These are phyloP conservation scores for Suhomyces kilbournensis DNA, from an alignment of 805 yeast species.

Conservation along the genomic window DNA sequence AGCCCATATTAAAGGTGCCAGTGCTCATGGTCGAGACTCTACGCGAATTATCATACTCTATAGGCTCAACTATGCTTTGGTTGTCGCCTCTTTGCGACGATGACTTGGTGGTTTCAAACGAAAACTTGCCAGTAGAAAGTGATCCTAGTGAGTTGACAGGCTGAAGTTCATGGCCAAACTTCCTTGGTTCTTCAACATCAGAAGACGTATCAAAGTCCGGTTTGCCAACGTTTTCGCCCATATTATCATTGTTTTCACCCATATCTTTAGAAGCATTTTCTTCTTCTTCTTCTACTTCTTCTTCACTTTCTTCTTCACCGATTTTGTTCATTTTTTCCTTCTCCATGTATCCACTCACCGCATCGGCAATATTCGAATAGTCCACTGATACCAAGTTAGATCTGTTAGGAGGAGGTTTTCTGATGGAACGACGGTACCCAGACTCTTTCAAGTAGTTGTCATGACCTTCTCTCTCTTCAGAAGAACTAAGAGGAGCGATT, in stretches of 20 bases:
- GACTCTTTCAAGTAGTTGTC: conserved; percentile 21
- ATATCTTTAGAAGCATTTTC: background rate
- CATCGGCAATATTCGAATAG: conserved; percentile 30
- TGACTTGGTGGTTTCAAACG: conserved; percentile 10
- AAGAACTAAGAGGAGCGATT: conserved; percentile 22
- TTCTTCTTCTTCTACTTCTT: background rate
- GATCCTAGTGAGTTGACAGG: conserved; percentile 14
- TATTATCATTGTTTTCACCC: no score
- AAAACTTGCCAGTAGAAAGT: conserved; percentile 17
- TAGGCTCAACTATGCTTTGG: background rate
- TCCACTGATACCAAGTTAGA: conserved; percentile 23
- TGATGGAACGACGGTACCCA: conserved; percentile 30
- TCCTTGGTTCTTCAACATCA: background rate
- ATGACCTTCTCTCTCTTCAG: conserved; percentile 21
- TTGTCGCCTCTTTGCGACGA: conserved; percentile 1
- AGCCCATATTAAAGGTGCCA: conserved; percentile 44
- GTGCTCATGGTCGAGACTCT: conserved; percentile 32
- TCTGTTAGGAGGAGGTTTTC: conserved; percentile 34
- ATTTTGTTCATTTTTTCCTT: background rate
- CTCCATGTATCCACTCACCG: conserved; percentile 29
- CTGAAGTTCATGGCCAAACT: conserved; percentile 6
- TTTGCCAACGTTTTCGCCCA: background rate
- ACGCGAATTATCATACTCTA: conserved; percentile 12
- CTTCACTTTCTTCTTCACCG: conserved; percentile 1
- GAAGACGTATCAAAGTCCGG: no score